Evolutionary conservation across 495 filamentous ascomycete genomes (phyloP).

Genomic region (Lepraria neglecta): DNA sequence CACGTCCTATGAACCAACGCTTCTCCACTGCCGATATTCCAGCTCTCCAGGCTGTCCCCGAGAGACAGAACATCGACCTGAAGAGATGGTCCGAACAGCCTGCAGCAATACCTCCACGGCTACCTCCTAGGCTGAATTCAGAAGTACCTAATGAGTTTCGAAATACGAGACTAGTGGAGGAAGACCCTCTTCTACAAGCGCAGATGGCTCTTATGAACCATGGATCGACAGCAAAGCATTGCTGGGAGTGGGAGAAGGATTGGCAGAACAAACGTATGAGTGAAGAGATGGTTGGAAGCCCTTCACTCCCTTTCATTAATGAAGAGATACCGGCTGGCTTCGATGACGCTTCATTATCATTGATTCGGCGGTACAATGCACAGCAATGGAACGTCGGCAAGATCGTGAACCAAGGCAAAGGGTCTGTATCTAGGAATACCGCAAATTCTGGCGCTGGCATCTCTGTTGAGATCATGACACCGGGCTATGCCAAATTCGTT

Average conservation of each 20-base stretch:
- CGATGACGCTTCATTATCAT: conserved; percentile 55
- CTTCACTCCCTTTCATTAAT: neutral
- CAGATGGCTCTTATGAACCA: neutral
- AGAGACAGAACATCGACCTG: conserved; percentile 13
- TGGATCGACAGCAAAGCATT: conserved; percentile 20
- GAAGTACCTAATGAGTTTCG: neutral
- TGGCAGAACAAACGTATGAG: conserved; percentile 7
- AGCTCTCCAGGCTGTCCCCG: conserved; percentile 11
- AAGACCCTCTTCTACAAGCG: neutral
- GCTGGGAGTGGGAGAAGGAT: conserved; percentile 10
- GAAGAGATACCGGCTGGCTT: neutral
- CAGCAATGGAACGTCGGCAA: conserved; percentile 89
- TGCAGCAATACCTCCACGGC: conserved; percentile 27
- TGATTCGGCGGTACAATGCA: conserved; percentile 82
- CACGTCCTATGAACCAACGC: conserved; percentile 22
- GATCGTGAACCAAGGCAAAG: conserved; percentile 46
- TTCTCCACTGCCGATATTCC: conserved; percentile 9
- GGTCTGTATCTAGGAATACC: conserved; percentile 37
- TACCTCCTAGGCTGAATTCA: conserved; percentile 30
- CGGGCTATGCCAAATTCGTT: conserved; percentile 55
- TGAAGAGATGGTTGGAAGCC: neutral
- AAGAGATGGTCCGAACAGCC: conserved; percentile 24
- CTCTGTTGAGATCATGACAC: conserved; percentile 55
- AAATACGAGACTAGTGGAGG: neutral
- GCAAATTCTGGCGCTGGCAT: conserved; percentile 32